Conservation (phyloP, 2,329 filamentous ascomycete genomes). For the Aureobasidium sp. region DNA sequence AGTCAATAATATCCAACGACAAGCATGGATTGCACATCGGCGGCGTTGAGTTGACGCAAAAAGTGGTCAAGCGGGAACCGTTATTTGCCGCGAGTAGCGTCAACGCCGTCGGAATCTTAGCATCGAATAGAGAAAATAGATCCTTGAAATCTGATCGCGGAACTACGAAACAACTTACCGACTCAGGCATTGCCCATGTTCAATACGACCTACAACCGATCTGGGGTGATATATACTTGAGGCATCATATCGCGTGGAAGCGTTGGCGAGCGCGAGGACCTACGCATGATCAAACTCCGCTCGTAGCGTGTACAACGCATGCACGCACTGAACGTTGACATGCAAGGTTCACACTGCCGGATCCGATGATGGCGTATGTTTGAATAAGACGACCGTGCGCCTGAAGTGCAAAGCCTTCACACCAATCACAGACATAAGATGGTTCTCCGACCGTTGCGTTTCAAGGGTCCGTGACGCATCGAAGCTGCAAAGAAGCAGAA, state of each 20-base stretch:
- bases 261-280: not conserved
- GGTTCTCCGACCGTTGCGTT: not conserved
- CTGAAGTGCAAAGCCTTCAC: not conserved
- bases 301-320: slow-evolving; percentile 1
- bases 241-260: not conserved
- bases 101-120: slow-evolving; percentile 13
- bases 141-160: not conserved
- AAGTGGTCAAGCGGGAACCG: slow-evolving; percentile 9
- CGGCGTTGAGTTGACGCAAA: slow-evolving; percentile 11
- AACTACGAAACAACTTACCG: not conserved
- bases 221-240: not conserved
- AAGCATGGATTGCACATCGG: not conserved
- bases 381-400: not conserved
- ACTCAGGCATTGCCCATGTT: not conserved
- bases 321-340: not conserved
- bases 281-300: not conserved
- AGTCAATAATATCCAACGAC: slow-evolving; percentile 10
- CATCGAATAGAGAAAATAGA: not conserved
- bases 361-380: slow-evolving; percentile 8
- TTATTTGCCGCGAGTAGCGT: slow-evolving; percentile 11
- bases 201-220: not conserved
- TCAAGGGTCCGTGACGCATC: slow-evolving; percentile 1
- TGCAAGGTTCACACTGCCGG: not conserved
- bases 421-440: not conserved
- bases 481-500: slow-evolving; percentile 11